phyloP scores from a whole-genome alignment of 345 rosid genomes.

The Chamaenerion angustifolium region DNA sequence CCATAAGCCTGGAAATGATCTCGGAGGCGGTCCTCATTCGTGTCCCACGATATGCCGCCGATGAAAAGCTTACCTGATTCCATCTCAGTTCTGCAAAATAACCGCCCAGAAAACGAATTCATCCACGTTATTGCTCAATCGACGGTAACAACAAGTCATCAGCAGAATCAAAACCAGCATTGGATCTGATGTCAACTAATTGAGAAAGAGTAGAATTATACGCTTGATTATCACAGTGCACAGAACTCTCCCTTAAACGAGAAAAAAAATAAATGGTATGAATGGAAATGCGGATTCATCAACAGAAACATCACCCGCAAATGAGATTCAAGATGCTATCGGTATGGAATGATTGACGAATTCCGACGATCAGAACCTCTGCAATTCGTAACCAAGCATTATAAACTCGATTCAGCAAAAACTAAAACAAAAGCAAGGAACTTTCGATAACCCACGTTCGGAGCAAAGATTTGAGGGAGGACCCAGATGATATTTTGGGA shows the following conservation, averaged over 20 bases:
- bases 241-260: neutral
- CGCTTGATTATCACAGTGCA: neutral
- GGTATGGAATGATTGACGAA: neutral
- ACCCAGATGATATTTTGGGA: neutral
- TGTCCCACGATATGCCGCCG: conserved; percentile 96
- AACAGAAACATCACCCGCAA: neutral
- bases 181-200: conserved; percentile 3
- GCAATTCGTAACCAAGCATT: neutral
- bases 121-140: too few relatives aligned
- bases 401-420: neutral
- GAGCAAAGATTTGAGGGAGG: neutral
- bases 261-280: neutral
- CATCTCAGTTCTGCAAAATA: conserved; percentile 50
- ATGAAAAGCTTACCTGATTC: conserved; percentile 81
- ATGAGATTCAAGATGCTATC: neutral
- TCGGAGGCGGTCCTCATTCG: conserved; percentile 73
- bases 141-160: too few relatives aligned
- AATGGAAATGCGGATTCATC: conserved; percentile 3
- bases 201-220: neutral
- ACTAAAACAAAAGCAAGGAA: too few relatives aligned
- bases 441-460: neutral
- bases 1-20: conserved; percentile 73
- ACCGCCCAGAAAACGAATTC: neutral
- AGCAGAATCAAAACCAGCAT: neutral
- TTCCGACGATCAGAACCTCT: neutral